Evolutionary conservation across 2,329 filamentous ascomycete species (phyloP).

Genomic region (Calonectria fujianensis): DNA sequence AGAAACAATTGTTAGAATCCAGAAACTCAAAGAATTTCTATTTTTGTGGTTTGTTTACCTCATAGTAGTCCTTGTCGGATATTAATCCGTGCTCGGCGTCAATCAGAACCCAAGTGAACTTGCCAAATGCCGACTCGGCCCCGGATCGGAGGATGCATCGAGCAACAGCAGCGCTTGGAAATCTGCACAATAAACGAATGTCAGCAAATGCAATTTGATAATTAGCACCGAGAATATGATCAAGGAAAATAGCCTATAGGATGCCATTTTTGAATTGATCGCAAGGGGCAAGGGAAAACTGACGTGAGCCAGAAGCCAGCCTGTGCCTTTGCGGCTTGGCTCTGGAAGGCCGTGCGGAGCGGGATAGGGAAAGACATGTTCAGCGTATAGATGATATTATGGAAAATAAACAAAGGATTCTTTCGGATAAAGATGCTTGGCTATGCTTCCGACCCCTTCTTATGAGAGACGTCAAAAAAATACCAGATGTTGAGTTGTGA

Average conservation of each 20-base stretch:
- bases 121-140: conserved; percentile 11
- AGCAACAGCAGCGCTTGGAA: conserved; percentile 35
- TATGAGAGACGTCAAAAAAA: not conserved
- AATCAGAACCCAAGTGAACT: conserved; percentile 36
- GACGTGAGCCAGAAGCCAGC: conserved; percentile 40
- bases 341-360: conserved; percentile 21
- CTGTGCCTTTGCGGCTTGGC: not conserved
- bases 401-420: not conserved
- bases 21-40: not conserved
- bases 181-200: not conserved
- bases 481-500: conserved; percentile 7
- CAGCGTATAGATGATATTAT: no score
- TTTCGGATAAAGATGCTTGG: not conserved
- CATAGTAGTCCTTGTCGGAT: conserved; percentile 40
- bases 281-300: not conserved
- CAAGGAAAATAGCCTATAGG: not conserved
- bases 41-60: conserved; percentile 7
- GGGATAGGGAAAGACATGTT: conserved; percentile 22
- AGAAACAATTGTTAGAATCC: not conserved
- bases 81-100: conserved; percentile 39
- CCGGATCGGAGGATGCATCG: conserved; percentile 25
- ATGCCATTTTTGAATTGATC: not conserved
- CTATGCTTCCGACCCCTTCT: no score
- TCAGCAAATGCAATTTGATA: not conserved
- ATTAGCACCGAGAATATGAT: not conserved